Evolutionary conservation across 805 yeast genomes (phyloP), one percentile per base, ranked within the genome.

Genomic region (Kuraishia piskuri): DNA sequence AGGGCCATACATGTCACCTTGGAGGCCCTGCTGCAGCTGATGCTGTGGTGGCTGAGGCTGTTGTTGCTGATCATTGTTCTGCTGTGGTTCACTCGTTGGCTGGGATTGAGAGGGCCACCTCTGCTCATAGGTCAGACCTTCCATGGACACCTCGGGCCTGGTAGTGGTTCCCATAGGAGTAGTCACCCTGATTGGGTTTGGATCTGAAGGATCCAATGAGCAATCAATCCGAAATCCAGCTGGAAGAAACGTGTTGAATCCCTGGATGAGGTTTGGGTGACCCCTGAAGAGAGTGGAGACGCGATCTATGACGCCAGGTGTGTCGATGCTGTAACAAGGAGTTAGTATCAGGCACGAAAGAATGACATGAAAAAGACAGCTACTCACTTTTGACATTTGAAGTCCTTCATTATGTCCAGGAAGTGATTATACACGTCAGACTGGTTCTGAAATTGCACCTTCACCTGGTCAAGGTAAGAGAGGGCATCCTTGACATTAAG

Each of bases 341-440:
- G 67, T 65, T 63, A 62, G 62, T 62, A 56, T 47, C 48, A 31
- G 12, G 48, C 47, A 14, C 23, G 44, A 37, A 22, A 63, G 49
- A 7, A 2, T n/a, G 21, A 20, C 50, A 31, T 23, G 25, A 37
- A 47, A 25, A 48, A 45, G 10, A 50, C 21, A 25, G 23, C 58
- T 52, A 74, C 82, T 56, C 69, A 78, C 83, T 83, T 82, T 72
- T 92, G 97, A 52, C 95, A 86, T 74, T 95, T 95, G 74, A 94
- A 95, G 66, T 95, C 99, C 73, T 95, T 95, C 99, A 94, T 94
- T 58, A 94, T 92, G 66, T 94, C 99, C 64, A 94, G 77, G 64
- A 95, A 94, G 68, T 88, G 90, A 69, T 94, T 94, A 75, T 94
- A 94, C 47, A 94, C 96, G 62, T 91, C 97, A 0, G 98, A 95